phyloP scores from a whole-genome alignment of 179 eudicot genomes.

The Beta corolliflora region DNA sequence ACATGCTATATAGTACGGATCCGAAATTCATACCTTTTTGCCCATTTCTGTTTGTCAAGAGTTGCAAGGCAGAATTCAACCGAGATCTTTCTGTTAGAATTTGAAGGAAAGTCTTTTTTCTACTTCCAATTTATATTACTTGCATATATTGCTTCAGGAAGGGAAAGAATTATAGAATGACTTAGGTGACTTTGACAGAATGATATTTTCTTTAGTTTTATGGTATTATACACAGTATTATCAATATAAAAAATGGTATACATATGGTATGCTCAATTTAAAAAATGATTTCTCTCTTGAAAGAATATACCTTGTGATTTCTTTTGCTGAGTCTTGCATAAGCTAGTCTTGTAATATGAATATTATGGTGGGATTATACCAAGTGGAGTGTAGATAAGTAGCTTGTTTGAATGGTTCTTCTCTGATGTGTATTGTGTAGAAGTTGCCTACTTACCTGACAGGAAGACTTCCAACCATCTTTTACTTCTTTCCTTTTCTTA shows the following conservation, averaged over 20 bases:
- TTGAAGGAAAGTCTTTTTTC: no score
- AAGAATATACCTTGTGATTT: neutral
- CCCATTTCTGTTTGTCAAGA: constrained; percentile 22
- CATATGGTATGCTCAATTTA: neutral
- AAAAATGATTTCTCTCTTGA: neutral
- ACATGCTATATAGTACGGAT: neutral
- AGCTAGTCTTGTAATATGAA: neutral
- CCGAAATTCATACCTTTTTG: constrained; percentile 26
- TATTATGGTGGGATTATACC: neutral
- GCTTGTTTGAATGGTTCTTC: constrained; percentile 12
- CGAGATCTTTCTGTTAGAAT: neutral
- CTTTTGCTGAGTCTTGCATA: neutral
- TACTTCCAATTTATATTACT: constrained; percentile 11
- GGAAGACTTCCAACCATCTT: neutral
- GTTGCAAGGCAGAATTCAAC: neutral
- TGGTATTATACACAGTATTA: neutral
- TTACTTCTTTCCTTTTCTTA: constrained; percentile 11
- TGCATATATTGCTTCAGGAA: neutral
- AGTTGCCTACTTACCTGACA: neutral
- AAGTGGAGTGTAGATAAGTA: neutral
- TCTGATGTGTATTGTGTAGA: constrained; percentile 4
- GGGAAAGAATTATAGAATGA: neutral
- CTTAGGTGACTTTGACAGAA: constrained; percentile 20
- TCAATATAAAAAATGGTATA: neutral
- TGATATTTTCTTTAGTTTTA: constrained; percentile 7